Evolutionary conservation across 2,329 filamentous ascomycete genomes (phyloP), one percentile per base, ranked within the genome.

Genomic region (Teratosphaeria gauchensis): DNA sequence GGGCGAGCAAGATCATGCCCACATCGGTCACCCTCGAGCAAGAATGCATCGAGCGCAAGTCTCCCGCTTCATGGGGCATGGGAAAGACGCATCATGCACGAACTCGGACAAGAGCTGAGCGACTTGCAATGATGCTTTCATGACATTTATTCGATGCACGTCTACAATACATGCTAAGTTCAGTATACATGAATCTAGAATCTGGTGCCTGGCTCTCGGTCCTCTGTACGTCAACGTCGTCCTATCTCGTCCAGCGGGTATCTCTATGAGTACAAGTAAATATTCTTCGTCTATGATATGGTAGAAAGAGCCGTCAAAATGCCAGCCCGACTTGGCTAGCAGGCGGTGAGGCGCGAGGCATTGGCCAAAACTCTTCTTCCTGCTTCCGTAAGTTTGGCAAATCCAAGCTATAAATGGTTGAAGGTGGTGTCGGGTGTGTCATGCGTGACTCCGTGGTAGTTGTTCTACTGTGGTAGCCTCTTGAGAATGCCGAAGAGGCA

Each of bases 391-490:
- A 7, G 4, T 54, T 35, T 30, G 53, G n/a, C 3, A 32, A 7
- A 4, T 58, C 58, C 12, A 53, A 48, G 5, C 51, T 52, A 31
- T 61, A 55, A 12, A 54, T 32, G 6, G 55, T 61, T 8, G 59
- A 53, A 3, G 42, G 52, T 3, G 59, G 59, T 19, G 53, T 59
- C 14, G 51, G 28, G 14, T 51, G 35, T 21, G 61, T 61, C 9
- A 59, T 16, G 12, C 57, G 24, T 16, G 60, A 62, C 46, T 63
- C 62, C 16, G 58, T 63, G 8, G 66, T 69, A n/a, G 63, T 51
- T 5, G 67, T 65, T 7, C 67, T 62, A 46, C 63, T 68, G 60
- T 70, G 68, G 8, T 59, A 59, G 31, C 65, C 66, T 2, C 64
- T 64, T 4, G 55, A 62, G 12, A 62, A 62, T 7, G 66, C 67